Base-by-base conservation (phyloP, 306 rosid species). In the Vigna reflexopilosa region DNA sequence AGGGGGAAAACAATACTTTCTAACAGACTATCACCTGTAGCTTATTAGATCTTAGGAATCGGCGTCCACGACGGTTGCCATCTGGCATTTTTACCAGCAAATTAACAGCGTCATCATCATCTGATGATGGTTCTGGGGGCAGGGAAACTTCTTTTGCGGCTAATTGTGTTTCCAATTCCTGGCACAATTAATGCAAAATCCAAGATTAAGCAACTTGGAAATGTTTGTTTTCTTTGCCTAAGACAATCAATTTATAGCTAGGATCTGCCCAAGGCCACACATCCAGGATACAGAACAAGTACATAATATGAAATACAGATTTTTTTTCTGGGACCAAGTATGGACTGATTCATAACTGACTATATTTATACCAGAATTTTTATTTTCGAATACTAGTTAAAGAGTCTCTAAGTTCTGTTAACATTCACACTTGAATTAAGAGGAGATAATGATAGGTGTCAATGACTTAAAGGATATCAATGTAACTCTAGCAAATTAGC, bases 41-140 rank as follows among this genome's bases (percentile, higher is more conserved):
- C 63, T 86, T 91, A 83, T 95, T 87, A 22, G 98, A 86, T 84
- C 85, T 93, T 79, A 90, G 91, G 84, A 95, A 95, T 58, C 93
- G 91, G 50, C 99, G 99, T 26, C 98, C 99, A 0, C 83, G 98
- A 68, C 93, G 96, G 70, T 88, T 95, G 59, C 99, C 99, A 87
- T 95, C 93, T 48, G 99, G 97, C 99, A 95, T 93, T 77, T 88
- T 88, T 82, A 95, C 97, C 72, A 88, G 61, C 75, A 95, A 86
- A 79, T 86, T 93, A 42, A 95, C 90, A 65, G 96, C 92, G 81
- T 86, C 88, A 50, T 88, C 97, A 82, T 88, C 89, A 76, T 86
- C 86, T 3, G 89, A 58, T 72, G 91, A 82, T 85, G 99, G 98
- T 84, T 95, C 99, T 11, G 82, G 81, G 10, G 97, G 97, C 40